Evolutionary conservation across 345 rosid genomes (phyloP).

Genomic region (Arabidopsis arenosa): DNA sequence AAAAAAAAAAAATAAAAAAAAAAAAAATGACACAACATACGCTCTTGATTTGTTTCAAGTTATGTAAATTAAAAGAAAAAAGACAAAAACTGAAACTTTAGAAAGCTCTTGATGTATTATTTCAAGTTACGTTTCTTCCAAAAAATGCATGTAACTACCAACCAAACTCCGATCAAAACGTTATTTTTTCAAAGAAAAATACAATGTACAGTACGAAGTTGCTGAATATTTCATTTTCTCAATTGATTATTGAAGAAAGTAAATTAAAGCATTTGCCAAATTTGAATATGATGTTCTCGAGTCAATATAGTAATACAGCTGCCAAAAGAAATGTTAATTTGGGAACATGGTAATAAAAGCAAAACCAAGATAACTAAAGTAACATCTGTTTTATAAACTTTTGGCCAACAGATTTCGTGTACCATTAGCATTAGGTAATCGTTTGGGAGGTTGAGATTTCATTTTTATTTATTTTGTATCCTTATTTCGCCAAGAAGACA

Average conservation of each 20-base stretch:
- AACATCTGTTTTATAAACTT: slow-evolving; percentile 1
- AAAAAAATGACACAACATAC: too few species aligned
- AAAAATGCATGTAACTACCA: neutral
- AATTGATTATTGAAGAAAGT: neutral
- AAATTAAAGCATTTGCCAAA: neutral
- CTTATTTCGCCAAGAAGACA: slow-evolving; percentile 4
- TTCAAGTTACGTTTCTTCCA: neutral
- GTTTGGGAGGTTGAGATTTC: slow-evolving; percentile 24
- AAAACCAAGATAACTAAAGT: slow-evolving; percentile 7
- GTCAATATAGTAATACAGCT: slow-evolving; percentile 2
- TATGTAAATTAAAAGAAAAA: too few species aligned
- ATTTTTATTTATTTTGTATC: neutral
- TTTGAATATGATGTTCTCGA: slow-evolving; percentile 5
- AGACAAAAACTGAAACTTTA: too few species aligned
- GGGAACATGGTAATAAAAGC: slow-evolving; percentile 8
- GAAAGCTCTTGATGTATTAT: too few species aligned
- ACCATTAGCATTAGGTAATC: slow-evolving; percentile 22
- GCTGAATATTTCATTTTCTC: neutral
- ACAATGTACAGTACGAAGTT: neutral
- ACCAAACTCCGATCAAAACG: neutral
- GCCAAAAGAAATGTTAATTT: neutral
- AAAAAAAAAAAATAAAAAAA: too few species aligned
- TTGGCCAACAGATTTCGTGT: slow-evolving; percentile 25
- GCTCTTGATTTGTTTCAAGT: too few species aligned
- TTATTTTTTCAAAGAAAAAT: neutral